phyloP scores from a whole-genome alignment of 148 eudicot species.

The Beta vulgaris region DNA sequence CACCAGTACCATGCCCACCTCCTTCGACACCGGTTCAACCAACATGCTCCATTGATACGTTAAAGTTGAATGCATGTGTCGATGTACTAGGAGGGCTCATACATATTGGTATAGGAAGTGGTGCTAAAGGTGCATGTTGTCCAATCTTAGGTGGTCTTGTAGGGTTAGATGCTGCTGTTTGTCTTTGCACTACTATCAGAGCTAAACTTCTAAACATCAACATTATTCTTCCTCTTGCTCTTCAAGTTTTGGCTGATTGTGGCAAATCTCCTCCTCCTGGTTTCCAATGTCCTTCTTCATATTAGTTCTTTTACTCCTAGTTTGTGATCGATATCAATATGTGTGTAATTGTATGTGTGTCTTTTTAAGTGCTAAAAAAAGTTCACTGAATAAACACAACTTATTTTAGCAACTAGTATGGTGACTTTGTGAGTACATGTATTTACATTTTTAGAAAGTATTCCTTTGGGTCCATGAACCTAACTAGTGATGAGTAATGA shows the following conservation, averaged over 20 bases:
- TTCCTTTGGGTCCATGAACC: neutral
- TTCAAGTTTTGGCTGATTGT: conserved; percentile 54
- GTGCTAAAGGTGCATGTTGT: conserved; percentile 52
- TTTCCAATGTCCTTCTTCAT: conserved; percentile 49
- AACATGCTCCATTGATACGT: conserved; percentile 67
- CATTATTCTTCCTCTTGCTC: conserved; percentile 62
- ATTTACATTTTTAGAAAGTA: neutral
- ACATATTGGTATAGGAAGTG: conserved; percentile 58
- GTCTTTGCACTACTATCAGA: conserved; percentile 67
- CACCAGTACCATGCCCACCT: conserved; percentile 26
- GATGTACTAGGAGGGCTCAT: conserved; percentile 63
- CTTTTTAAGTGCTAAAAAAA: neutral
- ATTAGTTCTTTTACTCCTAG: neutral
- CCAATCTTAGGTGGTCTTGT: conserved; percentile 57
- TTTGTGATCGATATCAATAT: neutral
- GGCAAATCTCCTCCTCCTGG: conserved; percentile 64
- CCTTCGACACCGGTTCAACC: conserved; percentile 10
- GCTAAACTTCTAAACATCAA: conserved; percentile 53
- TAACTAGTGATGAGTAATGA: too few species aligned
- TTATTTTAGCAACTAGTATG: too few species aligned
- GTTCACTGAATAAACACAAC: too few species aligned
- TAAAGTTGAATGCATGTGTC: conserved; percentile 57
- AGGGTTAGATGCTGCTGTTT: conserved; percentile 64
- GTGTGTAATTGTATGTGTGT: neutral
- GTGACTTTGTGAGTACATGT: neutral